A percentile compares a stretch with the other conserved stretches of the same genome.
These are phyloP conservation scores for Volvox africanus DNA, from an alignment of 139 green algal species.

Conservation along the genomic window DNA sequence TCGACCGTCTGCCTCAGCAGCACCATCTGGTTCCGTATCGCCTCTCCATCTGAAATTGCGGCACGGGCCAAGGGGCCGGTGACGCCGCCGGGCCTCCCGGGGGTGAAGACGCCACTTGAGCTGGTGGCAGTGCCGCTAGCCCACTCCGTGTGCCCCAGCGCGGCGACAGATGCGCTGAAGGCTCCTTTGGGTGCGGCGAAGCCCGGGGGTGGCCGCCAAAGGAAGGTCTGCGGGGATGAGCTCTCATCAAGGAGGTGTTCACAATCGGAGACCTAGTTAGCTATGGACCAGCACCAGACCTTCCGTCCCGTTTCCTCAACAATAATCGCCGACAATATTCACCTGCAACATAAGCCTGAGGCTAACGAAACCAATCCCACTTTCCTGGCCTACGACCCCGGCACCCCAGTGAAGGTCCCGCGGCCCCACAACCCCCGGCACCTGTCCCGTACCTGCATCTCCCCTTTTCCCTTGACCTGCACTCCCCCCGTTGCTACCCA, in stretches of 20 bases:
- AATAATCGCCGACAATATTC: background rate
- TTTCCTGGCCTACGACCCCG: background rate
- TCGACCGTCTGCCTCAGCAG: background rate
- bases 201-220: constrained; percentile 6
- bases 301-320: background rate
- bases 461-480: constrained; percentile 45
- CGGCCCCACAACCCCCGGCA: background rate
- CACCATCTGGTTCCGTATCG: background rate
- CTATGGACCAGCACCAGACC: background rate
- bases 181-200: background rate
- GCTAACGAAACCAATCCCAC: too few species aligned
- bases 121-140: background rate
- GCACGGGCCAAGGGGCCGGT: background rate
- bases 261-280: background rate
- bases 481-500: constrained; percentile 45
- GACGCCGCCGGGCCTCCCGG: background rate
- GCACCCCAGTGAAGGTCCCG: too few species aligned
- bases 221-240: constrained; percentile 6
- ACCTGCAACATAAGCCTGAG: too few species aligned
- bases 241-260: background rate
- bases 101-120: background rate
- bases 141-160: background rate
- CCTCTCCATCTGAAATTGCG: background rate
- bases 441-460: constrained; percentile 15
- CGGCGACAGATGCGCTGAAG: background rate